Conservation (phyloP, 805 yeast genomes). For the Candida parachauliodes region DNA sequence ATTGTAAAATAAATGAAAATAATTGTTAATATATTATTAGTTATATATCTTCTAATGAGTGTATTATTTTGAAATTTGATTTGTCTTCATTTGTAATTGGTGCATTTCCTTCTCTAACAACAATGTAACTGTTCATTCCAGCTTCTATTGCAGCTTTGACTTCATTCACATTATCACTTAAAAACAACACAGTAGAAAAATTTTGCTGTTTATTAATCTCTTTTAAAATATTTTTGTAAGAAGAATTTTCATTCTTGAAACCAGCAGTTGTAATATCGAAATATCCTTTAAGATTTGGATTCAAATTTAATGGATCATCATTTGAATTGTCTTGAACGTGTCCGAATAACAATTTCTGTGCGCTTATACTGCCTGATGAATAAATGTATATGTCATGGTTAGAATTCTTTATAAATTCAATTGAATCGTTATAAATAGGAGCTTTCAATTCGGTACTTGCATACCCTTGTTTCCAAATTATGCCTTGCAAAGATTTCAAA, state of each 20-base stretch:
- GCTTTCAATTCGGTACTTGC: slow-evolving; percentile 70
- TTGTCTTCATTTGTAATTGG: slow-evolving; percentile 39
- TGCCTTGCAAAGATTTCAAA: slow-evolving; percentile 78
- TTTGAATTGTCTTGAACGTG: slow-evolving; percentile 51
- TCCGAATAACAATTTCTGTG: slow-evolving; percentile 74
- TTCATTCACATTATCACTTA: slow-evolving; percentile 79
- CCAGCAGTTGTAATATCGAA: slow-evolving; percentile 88
- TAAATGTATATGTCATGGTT: slow-evolving; percentile 62
- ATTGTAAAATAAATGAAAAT: too few species aligned
- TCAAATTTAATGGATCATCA: slow-evolving; percentile 45
- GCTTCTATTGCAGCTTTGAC: slow-evolving; percentile 69
- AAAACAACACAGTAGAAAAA: slow-evolving; percentile 47
- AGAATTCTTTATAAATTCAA: slow-evolving; percentile 43
- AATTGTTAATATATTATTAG: too few species aligned
- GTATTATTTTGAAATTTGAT: slow-evolving; percentile 18
- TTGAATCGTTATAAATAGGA: slow-evolving; percentile 74
- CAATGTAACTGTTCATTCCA: slow-evolving; percentile 57
- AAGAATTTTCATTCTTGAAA: slow-evolving; percentile 50
- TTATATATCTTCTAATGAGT: slow-evolving; percentile 13
- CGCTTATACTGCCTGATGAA: slow-evolving; percentile 86
- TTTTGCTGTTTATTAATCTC: slow-evolving; percentile 33
- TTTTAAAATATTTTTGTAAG: slow-evolving; percentile 56
- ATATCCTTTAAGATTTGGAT: slow-evolving; percentile 55
- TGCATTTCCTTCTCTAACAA: slow-evolving; percentile 73
- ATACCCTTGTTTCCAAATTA: slow-evolving; percentile 80